These are phyloP conservation scores for Amaranthus hypochondriacus DNA, from an alignment of 148 eudicot species.

Conservation along the genomic window DNA sequence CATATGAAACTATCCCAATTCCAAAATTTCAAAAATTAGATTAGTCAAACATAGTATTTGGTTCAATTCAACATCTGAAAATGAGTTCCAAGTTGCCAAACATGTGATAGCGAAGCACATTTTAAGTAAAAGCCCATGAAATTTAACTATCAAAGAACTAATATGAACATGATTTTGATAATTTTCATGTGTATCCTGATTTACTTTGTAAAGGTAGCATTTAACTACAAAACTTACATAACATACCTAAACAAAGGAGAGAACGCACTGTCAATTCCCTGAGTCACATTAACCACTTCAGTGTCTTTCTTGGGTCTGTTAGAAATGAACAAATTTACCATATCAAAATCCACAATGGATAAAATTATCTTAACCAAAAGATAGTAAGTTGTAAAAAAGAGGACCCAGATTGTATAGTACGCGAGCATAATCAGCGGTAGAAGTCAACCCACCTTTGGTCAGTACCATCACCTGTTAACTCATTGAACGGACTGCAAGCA, in stretches of 20 bases:
- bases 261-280: constrained; percentile 71
- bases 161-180: background rate
- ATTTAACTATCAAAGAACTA: constrained; percentile 1
- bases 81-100: too few relatives aligned
- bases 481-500: constrained; percentile 46
- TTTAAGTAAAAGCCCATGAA: background rate
- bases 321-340: constrained; percentile 13
- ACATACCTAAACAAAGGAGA: constrained; percentile 76
- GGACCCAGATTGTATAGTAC: background rate
- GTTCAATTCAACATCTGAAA: too few relatives aligned
- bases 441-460: constrained; percentile 29
- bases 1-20: too few relatives aligned
- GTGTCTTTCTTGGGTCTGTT: constrained; percentile 35
- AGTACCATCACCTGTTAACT: constrained; percentile 25
- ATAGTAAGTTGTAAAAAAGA: background rate
- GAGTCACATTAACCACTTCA: constrained; percentile 41
- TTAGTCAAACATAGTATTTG: too few relatives aligned
- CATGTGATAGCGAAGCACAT: background rate
- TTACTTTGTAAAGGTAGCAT: background rate
- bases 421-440: background rate
- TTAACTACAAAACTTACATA: background rate
- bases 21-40: too few relatives aligned
- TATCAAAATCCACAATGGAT: background rate
- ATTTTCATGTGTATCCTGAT: background rate
- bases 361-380: constrained; percentile 1